Percentiles rank a stretch among this genome's conserved stretches.
Conservation (phyloP, 495 filamentous ascomycete species). For the Physcia stellaris region DNA sequence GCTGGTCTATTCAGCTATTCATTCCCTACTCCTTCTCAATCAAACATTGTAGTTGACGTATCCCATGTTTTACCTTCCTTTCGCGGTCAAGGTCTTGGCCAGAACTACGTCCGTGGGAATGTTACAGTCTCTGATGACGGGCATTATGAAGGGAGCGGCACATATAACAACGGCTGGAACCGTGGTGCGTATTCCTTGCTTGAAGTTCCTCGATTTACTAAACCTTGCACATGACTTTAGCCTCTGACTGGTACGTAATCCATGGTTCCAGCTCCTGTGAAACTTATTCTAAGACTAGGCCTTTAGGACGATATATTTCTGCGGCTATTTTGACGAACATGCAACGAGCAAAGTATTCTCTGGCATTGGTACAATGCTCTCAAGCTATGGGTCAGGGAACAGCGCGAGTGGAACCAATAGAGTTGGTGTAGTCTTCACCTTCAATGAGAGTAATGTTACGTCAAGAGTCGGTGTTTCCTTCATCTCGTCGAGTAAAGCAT, state of each 20-base stretch:
- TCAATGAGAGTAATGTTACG: constrained; percentile 26
- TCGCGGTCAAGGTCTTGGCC: constrained; percentile 42
- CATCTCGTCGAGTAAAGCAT: constrained; percentile 51
- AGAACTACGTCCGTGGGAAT: constrained; percentile 53
- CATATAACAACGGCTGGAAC: constrained; percentile 55
- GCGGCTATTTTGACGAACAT: too few relatives aligned
- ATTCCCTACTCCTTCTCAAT: not conserved
- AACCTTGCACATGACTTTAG: too few relatives aligned
- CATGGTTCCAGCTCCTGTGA: constrained; percentile 22
- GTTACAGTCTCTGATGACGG: constrained; percentile 37
- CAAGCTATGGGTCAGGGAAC: too few relatives aligned
- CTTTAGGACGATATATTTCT: too few relatives aligned
- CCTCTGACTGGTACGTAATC: constrained; percentile 31
- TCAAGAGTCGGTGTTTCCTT: constrained; percentile 62
- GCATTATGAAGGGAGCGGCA: constrained; percentile 49
- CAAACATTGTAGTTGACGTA: constrained; percentile 51
- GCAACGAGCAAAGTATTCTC: too few relatives aligned
- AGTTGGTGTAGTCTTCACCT: too few relatives aligned
- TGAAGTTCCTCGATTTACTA: too few relatives aligned
- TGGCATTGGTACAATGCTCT: too few relatives aligned
- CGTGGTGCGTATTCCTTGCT: constrained; percentile 37
- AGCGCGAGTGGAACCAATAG: too few relatives aligned
- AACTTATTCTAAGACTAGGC: too few relatives aligned
- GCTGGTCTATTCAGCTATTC: constrained; percentile 2
- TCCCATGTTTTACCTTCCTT: constrained; percentile 56